phyloP scores from a whole-genome alignment of 2,329 filamentous ascomycete species.

The Trichoderma asperellum region DNA sequence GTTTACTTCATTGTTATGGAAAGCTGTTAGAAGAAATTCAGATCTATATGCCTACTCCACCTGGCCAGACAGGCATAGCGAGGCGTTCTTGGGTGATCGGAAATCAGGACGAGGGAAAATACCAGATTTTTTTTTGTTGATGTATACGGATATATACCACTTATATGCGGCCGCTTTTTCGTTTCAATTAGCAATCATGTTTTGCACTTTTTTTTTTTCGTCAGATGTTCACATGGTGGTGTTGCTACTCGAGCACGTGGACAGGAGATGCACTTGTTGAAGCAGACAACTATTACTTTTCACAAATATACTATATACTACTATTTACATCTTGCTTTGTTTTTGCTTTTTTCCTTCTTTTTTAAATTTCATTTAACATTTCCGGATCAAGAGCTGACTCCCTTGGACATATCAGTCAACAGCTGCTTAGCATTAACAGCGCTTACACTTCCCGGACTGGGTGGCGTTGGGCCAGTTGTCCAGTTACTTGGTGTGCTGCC shows the following conservation, averaged over 20 bases:
- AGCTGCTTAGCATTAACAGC: constrained; percentile 28
- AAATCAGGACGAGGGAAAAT: constrained; percentile 15
- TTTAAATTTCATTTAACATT: neutral
- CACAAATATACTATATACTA: constrained; percentile 10
- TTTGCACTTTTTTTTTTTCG: neutral
- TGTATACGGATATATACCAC: constrained; percentile 20
- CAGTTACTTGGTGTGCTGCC: constrained; percentile 57
- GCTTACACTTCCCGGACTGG: constrained; percentile 56
- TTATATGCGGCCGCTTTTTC: constrained; percentile 5
- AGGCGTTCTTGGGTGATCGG: constrained; percentile 34
- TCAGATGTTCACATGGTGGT: neutral
- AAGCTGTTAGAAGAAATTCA: constrained; percentile 6
- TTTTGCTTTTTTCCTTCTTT: neutral
- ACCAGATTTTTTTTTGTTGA: constrained; percentile 14
- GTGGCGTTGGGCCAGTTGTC: constrained; percentile 63
- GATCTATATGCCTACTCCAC: constrained; percentile 19
- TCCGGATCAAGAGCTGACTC: neutral
- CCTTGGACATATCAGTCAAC: constrained; percentile 27
- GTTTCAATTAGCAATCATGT: neutral
- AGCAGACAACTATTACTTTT: neutral
- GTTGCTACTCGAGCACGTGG: neutral
- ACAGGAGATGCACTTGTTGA: neutral
- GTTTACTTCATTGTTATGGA: constrained; percentile 8
- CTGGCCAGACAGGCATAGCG: constrained; percentile 34
- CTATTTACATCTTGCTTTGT: neutral